Percentiles rank a stretch among this genome's conserved stretches.
Conservation (phyloP, 768 basidiomycete genomes). For the Serendipita sp. region DNA sequence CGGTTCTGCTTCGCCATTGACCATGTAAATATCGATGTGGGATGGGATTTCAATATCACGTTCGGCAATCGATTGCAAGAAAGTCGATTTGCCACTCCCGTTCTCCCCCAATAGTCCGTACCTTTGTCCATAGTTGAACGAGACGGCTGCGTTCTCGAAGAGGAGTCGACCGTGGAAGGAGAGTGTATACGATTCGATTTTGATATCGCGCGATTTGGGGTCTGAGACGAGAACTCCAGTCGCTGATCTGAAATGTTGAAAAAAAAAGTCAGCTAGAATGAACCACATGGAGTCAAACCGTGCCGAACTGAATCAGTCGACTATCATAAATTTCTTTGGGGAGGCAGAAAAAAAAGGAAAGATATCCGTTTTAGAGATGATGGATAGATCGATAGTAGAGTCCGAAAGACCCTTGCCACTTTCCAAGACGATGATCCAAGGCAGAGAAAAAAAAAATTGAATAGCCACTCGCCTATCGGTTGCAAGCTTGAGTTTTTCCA, state of each 20-base stretch:
- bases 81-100: slow-evolving; percentile 98
- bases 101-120: slow-evolving; percentile 96
- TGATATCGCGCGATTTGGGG: slow-evolving; percentile 85
- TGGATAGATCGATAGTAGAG: neutral
- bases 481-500: slow-evolving; percentile 80
- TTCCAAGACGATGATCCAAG: no score
- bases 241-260: slow-evolving; percentile 45
- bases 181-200: slow-evolving; percentile 87
- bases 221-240: slow-evolving; percentile 90
- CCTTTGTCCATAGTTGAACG: slow-evolving; percentile 78
- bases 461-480: slow-evolving; percentile 58
- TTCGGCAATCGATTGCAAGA: slow-evolving; percentile 87
- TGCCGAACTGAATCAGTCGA: no score
- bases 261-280: no score
- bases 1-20: slow-evolving; percentile 89
- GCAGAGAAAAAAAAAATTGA: slow-evolving; percentile 6
- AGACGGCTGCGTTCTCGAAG: slow-evolving; percentile 28
- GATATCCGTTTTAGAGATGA: neutral
- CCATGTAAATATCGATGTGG: slow-evolving; percentile 97
- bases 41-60: slow-evolving; percentile 88
- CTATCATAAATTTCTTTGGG: no score
- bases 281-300: no score
- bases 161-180: slow-evolving; percentile 88
- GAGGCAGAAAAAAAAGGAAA: neutral
- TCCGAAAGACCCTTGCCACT: no score